phyloP scores from a whole-genome alignment of 305 asterid species.

The Salvia sclarea region DNA sequence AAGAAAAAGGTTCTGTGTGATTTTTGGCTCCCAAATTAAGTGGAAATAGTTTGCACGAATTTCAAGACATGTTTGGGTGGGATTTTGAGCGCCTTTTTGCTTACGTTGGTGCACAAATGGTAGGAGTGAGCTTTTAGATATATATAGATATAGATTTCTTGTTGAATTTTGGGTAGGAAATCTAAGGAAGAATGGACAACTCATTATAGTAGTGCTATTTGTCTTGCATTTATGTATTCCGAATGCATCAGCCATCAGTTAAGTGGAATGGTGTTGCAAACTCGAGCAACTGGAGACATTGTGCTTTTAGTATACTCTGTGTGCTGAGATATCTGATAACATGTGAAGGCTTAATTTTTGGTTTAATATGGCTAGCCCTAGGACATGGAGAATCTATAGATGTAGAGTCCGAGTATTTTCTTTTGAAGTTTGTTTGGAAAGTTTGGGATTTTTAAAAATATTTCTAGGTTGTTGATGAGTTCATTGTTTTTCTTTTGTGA shows the following conservation, averaged over 20 bases:
- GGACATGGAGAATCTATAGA: background rate
- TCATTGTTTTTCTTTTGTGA: constrained; percentile 20
- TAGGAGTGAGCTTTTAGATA: too few species aligned
- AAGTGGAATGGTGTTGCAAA: background rate
- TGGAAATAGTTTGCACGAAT: too few species aligned
- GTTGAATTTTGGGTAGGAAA: background rate
- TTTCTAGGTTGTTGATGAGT: background rate
- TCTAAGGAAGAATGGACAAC: background rate
- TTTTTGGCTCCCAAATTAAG: too few species aligned
- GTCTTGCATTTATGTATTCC: background rate
- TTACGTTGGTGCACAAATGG: too few species aligned
- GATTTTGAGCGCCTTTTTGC: too few species aligned
- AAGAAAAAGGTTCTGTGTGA: too few species aligned
- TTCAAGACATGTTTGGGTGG: too few species aligned
- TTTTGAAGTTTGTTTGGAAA: constrained; percentile 18
- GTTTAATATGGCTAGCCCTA: background rate
- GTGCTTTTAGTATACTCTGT: background rate
- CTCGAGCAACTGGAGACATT: background rate
- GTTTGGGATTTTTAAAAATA: background rate
- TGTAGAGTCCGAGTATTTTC: constrained; percentile 9
- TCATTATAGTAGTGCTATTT: background rate
- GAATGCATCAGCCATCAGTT: background rate
- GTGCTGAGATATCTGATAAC: constrained; percentile 3
- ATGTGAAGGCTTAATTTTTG: background rate
- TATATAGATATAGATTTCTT: too few species aligned